Conservation (phyloP, 345 rosid species). For the Microthlaspi erraticum region DNA sequence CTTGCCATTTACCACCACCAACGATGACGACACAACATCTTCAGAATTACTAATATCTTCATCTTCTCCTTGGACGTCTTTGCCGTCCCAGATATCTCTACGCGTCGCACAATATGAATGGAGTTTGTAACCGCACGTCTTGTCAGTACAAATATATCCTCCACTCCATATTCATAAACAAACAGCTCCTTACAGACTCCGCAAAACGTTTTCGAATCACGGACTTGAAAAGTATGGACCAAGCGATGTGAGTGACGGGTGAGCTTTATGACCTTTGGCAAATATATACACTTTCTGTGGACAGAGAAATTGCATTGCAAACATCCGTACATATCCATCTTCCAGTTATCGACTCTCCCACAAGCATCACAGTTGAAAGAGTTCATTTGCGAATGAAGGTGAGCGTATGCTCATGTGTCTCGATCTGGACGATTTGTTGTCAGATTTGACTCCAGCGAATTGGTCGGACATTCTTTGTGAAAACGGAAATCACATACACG, state of each 20-base stretch:
- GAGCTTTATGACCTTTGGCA: slow-evolving; percentile 12
- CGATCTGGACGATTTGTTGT: not conserved
- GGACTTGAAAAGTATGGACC: not conserved
- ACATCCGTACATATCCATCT: not conserved
- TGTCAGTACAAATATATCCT: not conserved
- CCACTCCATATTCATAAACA: not conserved
- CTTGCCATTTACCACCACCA: too few relatives aligned
- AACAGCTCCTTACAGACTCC: slow-evolving; percentile 1
- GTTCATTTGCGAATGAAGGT: not conserved
- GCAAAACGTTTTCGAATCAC: not conserved
- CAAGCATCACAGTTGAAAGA: not conserved
- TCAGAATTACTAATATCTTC: too few relatives aligned
- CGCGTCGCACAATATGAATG: not conserved
- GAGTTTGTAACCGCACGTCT: not conserved
- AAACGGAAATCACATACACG: not conserved
- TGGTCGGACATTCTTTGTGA: slow-evolving; percentile 18
- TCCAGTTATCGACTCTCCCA: not conserved
- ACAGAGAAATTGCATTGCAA: slow-evolving; percentile 20
- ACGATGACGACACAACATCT: too few relatives aligned
- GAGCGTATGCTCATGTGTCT: slow-evolving; percentile 15
- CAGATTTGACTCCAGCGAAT: too few relatives aligned
- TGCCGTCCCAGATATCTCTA: slow-evolving; percentile 2
- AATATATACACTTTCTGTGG: not conserved
- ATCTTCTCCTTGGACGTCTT: not conserved
- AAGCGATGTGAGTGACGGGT: slow-evolving; percentile 6